Evolutionary conservation across 768 basidiomycete genomes (phyloP).

Genomic region (Pleurotus citrinopileatus): DNA sequence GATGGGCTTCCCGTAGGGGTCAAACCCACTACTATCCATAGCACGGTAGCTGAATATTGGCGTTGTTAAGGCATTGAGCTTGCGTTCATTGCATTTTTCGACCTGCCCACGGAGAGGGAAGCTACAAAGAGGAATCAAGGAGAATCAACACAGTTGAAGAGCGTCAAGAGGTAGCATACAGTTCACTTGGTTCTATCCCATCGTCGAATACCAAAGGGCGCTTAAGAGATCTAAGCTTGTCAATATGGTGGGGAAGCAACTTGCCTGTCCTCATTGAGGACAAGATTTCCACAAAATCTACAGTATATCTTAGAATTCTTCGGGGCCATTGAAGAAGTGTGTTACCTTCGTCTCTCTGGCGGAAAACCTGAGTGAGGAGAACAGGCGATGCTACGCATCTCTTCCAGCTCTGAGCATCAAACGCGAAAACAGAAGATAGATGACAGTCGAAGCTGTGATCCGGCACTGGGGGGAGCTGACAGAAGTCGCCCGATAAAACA

Average conservation of each 20-base stretch:
- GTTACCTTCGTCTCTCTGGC: not conserved
- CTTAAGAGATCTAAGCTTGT: constrained; percentile 49
- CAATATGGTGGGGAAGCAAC: constrained; percentile 51
- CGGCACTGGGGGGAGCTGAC: constrained; percentile 74
- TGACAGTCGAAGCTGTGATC: constrained; percentile 31
- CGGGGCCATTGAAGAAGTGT: not conserved
- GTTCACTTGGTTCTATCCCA: constrained; percentile 75
- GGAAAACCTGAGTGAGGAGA: constrained; percentile 44
- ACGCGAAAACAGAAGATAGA: constrained; percentile 57
- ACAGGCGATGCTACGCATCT: constrained; percentile 45
- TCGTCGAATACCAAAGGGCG: constrained; percentile 62
- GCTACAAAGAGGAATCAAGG: constrained; percentile 30
- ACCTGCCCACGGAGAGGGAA: constrained; percentile 80
- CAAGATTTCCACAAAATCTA: constrained; percentile 82
- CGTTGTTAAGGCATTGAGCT: constrained; percentile 49
- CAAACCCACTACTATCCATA: constrained; percentile 43
- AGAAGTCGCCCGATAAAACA: constrained; percentile 76
- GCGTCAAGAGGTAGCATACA: constrained; percentile 48
- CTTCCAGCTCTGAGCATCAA: constrained; percentile 63
- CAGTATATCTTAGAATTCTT: not conserved
- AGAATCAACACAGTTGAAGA: not conserved
- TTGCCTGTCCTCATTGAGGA: constrained; percentile 83
- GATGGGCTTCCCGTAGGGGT: constrained; percentile 33
- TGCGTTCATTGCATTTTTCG: constrained; percentile 64
- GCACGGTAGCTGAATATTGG: constrained; percentile 30